Evolutionary conservation across 345 rosid genomes (phyloP).

Genomic region (Syzygium aqueum): DNA sequence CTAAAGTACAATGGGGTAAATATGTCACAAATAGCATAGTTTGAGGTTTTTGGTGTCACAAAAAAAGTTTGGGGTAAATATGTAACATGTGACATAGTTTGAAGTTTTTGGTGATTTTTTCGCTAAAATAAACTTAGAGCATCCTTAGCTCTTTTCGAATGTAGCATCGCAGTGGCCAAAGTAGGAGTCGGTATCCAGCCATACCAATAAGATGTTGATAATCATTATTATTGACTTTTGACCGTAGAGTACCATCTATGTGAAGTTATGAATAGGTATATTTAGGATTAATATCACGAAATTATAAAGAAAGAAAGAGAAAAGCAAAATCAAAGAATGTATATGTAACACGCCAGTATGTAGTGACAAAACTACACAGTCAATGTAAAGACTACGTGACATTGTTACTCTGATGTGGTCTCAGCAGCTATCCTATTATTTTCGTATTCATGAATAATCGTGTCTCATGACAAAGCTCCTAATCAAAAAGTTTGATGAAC

Average conservation of each 20-base stretch:
- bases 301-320: not conserved
- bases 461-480: not conserved
- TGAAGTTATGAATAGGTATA: not conserved
- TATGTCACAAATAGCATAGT: no score
- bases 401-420: not conserved
- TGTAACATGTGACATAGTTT: no score
- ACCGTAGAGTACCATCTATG: no score
- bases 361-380: not conserved
- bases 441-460: not conserved
- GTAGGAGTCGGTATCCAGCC: not conserved
- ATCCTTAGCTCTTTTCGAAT: not conserved
- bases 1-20: no score
- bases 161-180: not conserved
- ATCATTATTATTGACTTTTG: not conserved
- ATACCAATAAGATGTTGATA: not conserved
- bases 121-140: not conserved
- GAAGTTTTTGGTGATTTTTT: no score
- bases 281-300: not conserved
- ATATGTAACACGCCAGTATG: fast-evolving
- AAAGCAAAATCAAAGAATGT: not conserved
- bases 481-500: no score
- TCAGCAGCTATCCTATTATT: not conserved
- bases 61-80: no score
- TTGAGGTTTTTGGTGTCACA: no score
- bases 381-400: fast-evolving